Evolutionary conservation across 2,329 filamentous ascomycete species (phyloP), one percentile per base, ranked within the genome.

Genomic region (Exophiala sp.): DNA sequence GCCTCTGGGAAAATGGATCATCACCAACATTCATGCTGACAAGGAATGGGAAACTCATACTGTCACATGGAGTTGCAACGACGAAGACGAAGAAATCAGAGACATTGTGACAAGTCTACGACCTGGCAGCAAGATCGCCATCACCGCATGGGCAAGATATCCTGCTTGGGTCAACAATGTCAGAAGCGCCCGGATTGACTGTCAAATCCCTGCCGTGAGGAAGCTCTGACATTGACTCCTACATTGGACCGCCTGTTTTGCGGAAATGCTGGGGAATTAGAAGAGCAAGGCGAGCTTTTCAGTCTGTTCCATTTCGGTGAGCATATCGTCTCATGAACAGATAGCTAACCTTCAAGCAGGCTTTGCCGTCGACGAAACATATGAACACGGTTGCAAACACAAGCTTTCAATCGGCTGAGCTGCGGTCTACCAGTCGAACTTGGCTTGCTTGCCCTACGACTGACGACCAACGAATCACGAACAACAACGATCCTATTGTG

Each of bases 1-100:
- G 5, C 35, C 44, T 12, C 20, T 45, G 32, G 34, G 32, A 11
- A 41, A 35, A 42, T 29, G 33, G 21, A 57, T 59, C 39, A 53
- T 57, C 29, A 59, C 54, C 29, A 59, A 59, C 42, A 40, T 59
- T 18, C 54, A 59, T 32, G 57, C 57, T 29, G 47, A 47, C 14
- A 47, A 43, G 29, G 57, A 57, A 2, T 59, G 48, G 41, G 47
- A 52, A 20, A 56, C 41, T 33, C 57, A 57, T 46, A 40, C 50
- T 16, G 48, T 60, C 11, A 41, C 41, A n/a, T 57, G 54, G 57
- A 51, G 44, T 24, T 43, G 48, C 24, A 29, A 55, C 16, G 49
- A 54, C 20, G 40, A 55, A 41, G 48, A 60, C 35, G 51, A 57
- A 21, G 51, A 57, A 2, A 54, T 55, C 14, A 47, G 51, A 24